These are phyloP conservation scores for Salix exigua DNA, from an alignment of 345 rosid species.

Conservation along the genomic window DNA sequence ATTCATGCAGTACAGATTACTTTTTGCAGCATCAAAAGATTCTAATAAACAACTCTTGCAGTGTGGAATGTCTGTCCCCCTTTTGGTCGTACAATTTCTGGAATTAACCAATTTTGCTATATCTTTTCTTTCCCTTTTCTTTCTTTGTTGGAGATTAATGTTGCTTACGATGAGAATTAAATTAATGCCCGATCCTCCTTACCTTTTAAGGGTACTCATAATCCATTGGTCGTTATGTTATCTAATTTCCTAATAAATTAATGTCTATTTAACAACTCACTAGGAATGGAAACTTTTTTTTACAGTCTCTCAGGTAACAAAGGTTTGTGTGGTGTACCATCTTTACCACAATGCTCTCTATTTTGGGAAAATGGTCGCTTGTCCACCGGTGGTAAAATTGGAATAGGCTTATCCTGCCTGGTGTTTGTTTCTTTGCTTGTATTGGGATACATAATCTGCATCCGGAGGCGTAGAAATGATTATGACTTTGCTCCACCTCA, in stretches of 20 bases:
- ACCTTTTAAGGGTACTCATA: background rate
- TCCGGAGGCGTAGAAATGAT: constrained; percentile 64
- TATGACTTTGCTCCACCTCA: constrained; percentile 92
- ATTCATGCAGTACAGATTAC: background rate
- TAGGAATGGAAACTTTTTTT: background rate
- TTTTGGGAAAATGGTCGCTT: constrained; percentile 84
- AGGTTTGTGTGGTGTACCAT: constrained; percentile 82
- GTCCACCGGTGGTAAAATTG: constrained; percentile 79
- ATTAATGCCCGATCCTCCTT: background rate
- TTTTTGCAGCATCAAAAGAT: background rate
- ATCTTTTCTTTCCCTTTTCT: background rate
- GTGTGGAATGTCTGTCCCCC: background rate
- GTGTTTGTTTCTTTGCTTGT: constrained; percentile 39
- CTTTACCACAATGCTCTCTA: constrained; percentile 67
- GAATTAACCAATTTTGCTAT: background rate
- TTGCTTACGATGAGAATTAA: background rate
- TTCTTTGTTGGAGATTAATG: background rate
- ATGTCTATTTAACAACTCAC: background rate
- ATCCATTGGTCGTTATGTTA: background rate
- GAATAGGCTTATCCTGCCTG: constrained; percentile 55
- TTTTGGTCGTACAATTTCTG: background rate
- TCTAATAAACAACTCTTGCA: background rate
- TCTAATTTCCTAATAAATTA: background rate
- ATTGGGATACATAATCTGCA: constrained; percentile 51
- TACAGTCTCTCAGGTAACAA: constrained; percentile 90